Evolutionary conservation across 2,329 filamentous ascomycete genomes (phyloP), one percentile per base, ranked within the genome.

Genomic region (Fusarium dimerum): DNA sequence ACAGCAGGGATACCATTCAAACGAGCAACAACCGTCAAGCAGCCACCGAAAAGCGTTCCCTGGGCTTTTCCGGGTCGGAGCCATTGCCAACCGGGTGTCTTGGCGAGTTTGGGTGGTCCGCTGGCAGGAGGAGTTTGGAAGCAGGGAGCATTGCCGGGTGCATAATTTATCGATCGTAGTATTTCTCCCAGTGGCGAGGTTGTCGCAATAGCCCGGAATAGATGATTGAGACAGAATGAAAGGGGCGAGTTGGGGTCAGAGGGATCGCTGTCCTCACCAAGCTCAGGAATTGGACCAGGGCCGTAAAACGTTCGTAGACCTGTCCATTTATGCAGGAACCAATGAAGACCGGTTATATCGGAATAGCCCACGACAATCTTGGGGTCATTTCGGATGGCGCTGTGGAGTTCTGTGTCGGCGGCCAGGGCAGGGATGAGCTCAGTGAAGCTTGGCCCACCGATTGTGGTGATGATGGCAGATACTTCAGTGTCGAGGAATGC

Each of bases 271-370:
- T 58, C 44, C 32, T 69, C 70, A 30, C 71, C 71, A 1, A 76
- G 71, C 53, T 77, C 73, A 2, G 72, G 63, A 43, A 76, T 66
- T 2, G 68, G 61, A 4, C 70, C 66, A 3, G 75, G 75, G 0
- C 75, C 75, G 59, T 77, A 77, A 47, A 76, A 77, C 5, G 74
- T 76, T 40, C 73, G 71, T 36, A 77, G 61, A 1, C 75, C 74
- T 1, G 71, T 65, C 11, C 65, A 26, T 1, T 67, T 68, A 52
- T 72, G 54, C 34, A 77, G 59, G 45, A 72, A 70, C 74, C 75
- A 77, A 60, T 77, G 74, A 36, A 77, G 50, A 32, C 69, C 66
- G 1, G 71, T 73, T 47, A 76, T 76, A 50, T 77, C 74, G 2
- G 72, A 75, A 50, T 67, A 74, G 2, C 74, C 75, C 15, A 76